Conservation (phyloP, 2,329 filamentous ascomycete species). For the Trichoderma sp. region DNA sequence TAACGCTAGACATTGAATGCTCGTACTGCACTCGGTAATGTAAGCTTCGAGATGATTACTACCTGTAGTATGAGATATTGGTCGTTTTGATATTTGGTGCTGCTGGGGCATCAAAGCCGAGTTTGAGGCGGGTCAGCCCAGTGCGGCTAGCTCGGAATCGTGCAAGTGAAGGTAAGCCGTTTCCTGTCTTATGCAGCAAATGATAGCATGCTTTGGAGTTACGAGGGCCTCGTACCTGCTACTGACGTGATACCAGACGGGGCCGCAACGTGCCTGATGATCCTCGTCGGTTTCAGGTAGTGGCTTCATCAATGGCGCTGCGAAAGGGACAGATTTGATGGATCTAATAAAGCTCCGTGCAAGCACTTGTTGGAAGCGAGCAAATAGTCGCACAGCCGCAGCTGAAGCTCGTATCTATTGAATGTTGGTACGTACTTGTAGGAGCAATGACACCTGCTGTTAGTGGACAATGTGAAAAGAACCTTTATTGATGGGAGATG, state of each 20-base stretch:
- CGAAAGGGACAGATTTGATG: neutral
- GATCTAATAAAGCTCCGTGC: neutral
- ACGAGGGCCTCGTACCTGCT: neutral
- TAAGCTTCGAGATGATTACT: neutral
- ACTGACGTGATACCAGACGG: constrained; percentile 12
- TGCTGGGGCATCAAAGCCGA: neutral
- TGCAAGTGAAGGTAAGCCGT: neutral
- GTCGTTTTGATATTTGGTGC: neutral
- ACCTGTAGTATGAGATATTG: neutral
- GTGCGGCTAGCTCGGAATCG: neutral
- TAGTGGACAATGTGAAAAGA: neutral
- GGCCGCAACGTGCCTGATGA: neutral
- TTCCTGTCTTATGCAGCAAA: neutral
- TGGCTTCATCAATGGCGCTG: neutral
- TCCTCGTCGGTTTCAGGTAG: constrained; percentile 19
- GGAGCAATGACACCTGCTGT: neutral
- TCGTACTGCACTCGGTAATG: neutral
- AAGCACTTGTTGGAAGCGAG: neutral
- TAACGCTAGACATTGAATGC: neutral
- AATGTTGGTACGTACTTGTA: neutral
- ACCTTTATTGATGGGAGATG: neutral
- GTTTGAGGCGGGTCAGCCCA: neutral
- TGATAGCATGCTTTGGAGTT: neutral
- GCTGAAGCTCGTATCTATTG: neutral
- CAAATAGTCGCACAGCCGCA: neutral